phyloP scores from a whole-genome alignment of 805 yeast species.

The Saturnispora ahearnii region DNA sequence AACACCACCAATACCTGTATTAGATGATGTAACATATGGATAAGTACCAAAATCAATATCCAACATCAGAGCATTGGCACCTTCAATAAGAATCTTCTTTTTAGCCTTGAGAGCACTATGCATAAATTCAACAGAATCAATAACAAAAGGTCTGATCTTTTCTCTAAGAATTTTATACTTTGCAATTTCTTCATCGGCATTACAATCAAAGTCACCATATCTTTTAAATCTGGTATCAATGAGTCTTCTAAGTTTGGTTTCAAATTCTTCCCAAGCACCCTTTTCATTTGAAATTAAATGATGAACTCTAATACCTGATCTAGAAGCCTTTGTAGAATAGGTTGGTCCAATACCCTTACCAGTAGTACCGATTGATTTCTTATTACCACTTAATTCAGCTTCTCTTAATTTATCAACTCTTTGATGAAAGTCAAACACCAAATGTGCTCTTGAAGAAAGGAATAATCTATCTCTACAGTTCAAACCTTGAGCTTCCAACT shows the following conservation, averaged over 20 bases:
- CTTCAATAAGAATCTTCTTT: slow-evolving; percentile 89
- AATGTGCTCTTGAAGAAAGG: slow-evolving; percentile 87
- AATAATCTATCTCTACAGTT: slow-evolving; percentile 68
- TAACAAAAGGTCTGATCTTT: slow-evolving; percentile 77
- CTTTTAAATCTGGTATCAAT: slow-evolving; percentile 77
- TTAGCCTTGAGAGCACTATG: slow-evolving; percentile 66
- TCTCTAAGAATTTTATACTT: slow-evolving; percentile 70
- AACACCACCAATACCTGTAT: slow-evolving; percentile 97
- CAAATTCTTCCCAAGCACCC: slow-evolving; percentile 90
- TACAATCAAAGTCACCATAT: slow-evolving; percentile 89
- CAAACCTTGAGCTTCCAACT: slow-evolving; percentile 75
- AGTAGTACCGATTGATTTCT: slow-evolving; percentile 91
- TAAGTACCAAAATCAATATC: slow-evolving; percentile 97
- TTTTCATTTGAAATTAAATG: slow-evolving; percentile 86
- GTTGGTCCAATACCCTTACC: slow-evolving; percentile 99
- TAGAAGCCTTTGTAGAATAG: slow-evolving; percentile 90
- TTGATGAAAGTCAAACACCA: slow-evolving; percentile 97
- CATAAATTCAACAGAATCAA: slow-evolving; percentile 82
- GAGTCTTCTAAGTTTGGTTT: slow-evolving; percentile 63
- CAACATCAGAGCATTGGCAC: slow-evolving; percentile 97
- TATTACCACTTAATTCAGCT: slow-evolving; percentile 71
- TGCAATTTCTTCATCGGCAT: slow-evolving; percentile 68
- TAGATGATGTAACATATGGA: slow-evolving; percentile 92
- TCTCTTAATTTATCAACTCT: slow-evolving; percentile 93
- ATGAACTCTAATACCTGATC: slow-evolving; percentile 95